Evolutionary conservation across 768 basidiomycete species (phyloP), one percentile per base, ranked within the genome.

Genomic region (Holtermannia corniformis): DNA sequence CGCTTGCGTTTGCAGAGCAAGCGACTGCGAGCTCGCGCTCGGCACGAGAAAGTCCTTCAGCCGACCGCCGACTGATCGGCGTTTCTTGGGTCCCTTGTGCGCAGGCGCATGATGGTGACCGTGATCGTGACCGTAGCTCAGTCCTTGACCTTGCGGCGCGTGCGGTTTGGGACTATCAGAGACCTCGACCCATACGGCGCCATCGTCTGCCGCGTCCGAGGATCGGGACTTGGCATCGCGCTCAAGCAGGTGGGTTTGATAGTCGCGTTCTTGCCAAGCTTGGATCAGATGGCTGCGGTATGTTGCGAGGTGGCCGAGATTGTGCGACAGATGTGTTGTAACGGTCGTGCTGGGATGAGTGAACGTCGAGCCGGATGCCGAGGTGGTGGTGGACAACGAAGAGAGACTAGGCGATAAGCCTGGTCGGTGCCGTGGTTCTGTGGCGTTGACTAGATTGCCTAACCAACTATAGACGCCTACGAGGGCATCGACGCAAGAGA

Each of bases 401-500:
- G 48, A 22, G 7, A 12, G 20, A 2, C 16, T 27, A 45, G 25
- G 32, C 50, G 40, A n/a, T 42, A 22, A 41, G 25, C 16, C 41
- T 25, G 23, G 20, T 37, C 56, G 28, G 10, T n/a, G 22, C 23
- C 20, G 41, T 23, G 50, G 16, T 20, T 60, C 56, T 13, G 37
- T 27, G 10, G 28, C 11, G n/a, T 57, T 60, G n/a, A 63, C 21
- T 3, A 63, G 22, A 5, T 57, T 53, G 4, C 57, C 59, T 5
- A 55, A 60, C 66, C 66, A 68, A 5, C 55, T 47, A 42, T 68
- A 65, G 12, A 68, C 43, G 2, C 60, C 55, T 4, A 65, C 67
- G 3, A 68, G 54, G 14, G 64, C 53, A 44, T 68, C 64, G 16
- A 68, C 21, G 49, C 64, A 68, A 25, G 49, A 43, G 19, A 65